Percentiles rank a stretch among this genome's conserved stretches.
Conservation (phyloP, 2,329 filamentous ascomycete species). For the Calonectria multiphialidica region DNA sequence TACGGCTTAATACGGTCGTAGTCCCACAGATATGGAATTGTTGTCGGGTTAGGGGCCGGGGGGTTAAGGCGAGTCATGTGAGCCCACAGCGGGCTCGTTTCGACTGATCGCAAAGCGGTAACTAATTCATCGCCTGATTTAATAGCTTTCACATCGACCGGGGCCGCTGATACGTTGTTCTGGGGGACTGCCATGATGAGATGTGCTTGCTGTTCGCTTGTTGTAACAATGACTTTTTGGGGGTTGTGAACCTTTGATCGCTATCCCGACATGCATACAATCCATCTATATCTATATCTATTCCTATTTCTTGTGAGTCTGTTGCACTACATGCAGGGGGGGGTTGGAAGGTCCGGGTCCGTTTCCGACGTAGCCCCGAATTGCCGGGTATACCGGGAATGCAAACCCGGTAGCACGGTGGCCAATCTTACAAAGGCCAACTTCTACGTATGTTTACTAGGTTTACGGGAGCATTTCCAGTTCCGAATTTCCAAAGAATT, state of each 20-base stretch:
- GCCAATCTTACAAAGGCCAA: background rate
- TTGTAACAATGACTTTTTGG: background rate
- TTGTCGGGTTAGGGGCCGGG: constrained; percentile 56
- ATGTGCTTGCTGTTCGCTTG: background rate
- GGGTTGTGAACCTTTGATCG: background rate
- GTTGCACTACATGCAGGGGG: background rate
- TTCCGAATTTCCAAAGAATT: background rate
- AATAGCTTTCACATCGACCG: background rate
- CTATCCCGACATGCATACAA: background rate
- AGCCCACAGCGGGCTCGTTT: constrained; percentile 57
- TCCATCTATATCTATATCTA: constrained; percentile 5
- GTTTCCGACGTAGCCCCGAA: background rate
- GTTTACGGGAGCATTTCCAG: background rate
- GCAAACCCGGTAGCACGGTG: background rate
- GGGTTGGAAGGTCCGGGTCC: no score
- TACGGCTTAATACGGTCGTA: constrained; percentile 49
- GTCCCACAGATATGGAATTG: constrained; percentile 53
- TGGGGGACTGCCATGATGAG: background rate
- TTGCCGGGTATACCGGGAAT: background rate
- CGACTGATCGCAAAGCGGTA: background rate
- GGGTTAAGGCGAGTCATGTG: constrained; percentile 61
- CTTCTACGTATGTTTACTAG: background rate
- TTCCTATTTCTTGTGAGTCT: no score
- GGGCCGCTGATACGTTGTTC: background rate
- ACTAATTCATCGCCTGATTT: constrained; percentile 19